Conservation (phyloP, 306 rosid genomes). For the Cicer judaicum region DNA sequence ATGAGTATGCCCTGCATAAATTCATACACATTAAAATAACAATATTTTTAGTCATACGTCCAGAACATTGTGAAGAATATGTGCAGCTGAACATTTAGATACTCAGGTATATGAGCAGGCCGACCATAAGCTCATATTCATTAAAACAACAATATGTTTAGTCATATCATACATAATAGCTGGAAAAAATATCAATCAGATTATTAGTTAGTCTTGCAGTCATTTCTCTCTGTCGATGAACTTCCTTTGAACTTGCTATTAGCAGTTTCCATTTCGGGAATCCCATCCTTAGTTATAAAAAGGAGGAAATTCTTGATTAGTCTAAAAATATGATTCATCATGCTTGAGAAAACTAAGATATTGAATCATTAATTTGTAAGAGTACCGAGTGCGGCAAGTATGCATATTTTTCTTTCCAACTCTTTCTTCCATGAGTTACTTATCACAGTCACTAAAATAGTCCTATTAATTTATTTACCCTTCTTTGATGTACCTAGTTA, state of each 20-base stretch:
- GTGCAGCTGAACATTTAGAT: constrained; percentile 69
- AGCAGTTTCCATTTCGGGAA: constrained; percentile 25
- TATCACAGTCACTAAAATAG: constrained; percentile 31
- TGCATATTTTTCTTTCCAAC: background rate
- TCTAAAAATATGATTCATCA: constrained; percentile 11
- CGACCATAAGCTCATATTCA: constrained; percentile 56
- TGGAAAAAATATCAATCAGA: constrained; percentile 1
- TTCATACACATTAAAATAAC: constrained; percentile 42
- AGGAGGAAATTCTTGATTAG: constrained; percentile 21
- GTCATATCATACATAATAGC: background rate
- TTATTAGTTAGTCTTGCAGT: constrained; percentile 27
- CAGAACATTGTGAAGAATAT: constrained; percentile 92
- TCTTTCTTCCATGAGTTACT: constrained; percentile 13
- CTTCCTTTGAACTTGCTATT: constrained; percentile 25
- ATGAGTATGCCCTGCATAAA: constrained; percentile 84
- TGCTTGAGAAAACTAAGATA: constrained; percentile 29
- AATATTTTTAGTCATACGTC: constrained; percentile 60
- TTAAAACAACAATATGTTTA: constrained; percentile 18
- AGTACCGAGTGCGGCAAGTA: no score
- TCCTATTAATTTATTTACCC: constrained; percentile 4
- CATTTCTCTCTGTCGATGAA: constrained; percentile 22
- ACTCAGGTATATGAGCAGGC: constrained; percentile 83
- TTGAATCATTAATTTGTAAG: constrained; percentile 20
- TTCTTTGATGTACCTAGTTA: background rate
- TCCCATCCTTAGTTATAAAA: constrained; percentile 27